Conservation (phyloP, 306 rosid genomes). For the Cercis canadensis region DNA sequence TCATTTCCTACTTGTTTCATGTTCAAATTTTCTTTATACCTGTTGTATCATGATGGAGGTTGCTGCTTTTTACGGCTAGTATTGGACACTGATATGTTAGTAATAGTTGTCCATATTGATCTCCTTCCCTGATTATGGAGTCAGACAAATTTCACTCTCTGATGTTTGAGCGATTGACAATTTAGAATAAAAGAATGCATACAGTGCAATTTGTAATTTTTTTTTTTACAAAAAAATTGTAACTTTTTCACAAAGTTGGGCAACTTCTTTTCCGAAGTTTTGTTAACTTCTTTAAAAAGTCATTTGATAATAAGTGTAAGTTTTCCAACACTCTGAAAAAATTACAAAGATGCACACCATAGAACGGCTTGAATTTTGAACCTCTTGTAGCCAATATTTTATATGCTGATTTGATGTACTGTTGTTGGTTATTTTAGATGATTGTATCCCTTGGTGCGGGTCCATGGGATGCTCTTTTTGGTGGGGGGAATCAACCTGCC, state of each 20-base stretch:
- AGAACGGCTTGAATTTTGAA: background rate
- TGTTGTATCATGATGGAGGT: background rate
- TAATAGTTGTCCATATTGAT: constrained; percentile 6
- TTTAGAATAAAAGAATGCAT: no score
- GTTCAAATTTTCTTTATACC: background rate
- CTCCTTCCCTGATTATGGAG: background rate
- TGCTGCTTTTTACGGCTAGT: background rate
- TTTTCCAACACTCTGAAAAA: no score
- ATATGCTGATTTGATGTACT: constrained; percentile 26
- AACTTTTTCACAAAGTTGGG: no score
- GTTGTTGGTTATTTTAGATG: constrained; percentile 60
- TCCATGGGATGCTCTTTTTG: constrained; percentile 97
- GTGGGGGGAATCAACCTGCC: constrained; percentile 92
- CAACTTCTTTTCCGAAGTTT: no score
- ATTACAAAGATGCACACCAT: no score
- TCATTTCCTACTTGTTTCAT: background rate
- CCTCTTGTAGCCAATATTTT: constrained; percentile 20
- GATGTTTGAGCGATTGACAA: background rate
- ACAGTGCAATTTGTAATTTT: no score
- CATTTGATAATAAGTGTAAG: no score
- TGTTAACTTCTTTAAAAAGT: no score
- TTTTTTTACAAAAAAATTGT: no score
- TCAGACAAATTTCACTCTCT: constrained; percentile 2
- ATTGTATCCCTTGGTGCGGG: constrained; percentile 90
- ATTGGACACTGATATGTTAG: background rate